Base-by-base conservation (phyloP, 2,329 filamentous ascomycete genomes). In the Aaosphaeria pasadenensis region DNA sequence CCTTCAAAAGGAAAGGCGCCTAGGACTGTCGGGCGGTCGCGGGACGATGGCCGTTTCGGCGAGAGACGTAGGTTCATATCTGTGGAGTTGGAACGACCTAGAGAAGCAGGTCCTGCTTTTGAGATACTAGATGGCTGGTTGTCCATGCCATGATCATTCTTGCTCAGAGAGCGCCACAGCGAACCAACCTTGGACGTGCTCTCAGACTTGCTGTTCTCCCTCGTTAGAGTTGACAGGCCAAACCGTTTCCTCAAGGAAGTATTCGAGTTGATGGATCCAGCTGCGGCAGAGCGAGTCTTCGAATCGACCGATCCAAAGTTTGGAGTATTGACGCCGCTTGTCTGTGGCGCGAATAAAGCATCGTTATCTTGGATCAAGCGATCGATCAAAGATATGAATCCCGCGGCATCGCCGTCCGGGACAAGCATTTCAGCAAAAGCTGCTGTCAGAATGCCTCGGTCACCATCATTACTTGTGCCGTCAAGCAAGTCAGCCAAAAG, bases 391-490 rank as follows among this genome's bases (percentile, higher is more conserved):
- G 92, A 94, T 57, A 96, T 91, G 65, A 92, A 94, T 53, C 91
- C 82, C 50, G 89, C 85, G 1, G 91, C 84, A 51, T 86, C 84
- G 5, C 86, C 87, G 49, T 91, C 86, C 4, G 85, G 81, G 2
- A 94, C 87, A 5, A 97, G 75, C 44, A 96, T 78, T 65, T 96
- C 91, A 0, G 91, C 86, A 74, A 97, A 96, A 1, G 90, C 88
- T 40, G 89, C 83, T 0, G 91, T 96, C 58, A 97, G 73, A 24
- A 89, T 88, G 43, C 92, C 92, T 42, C 91, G 82, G 65, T 96
- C 92, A 31, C 90, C 88, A 63, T 96, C 92, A 60, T 95, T 96
- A 44, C 86, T 86, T 56, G 91, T 96, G 3, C 89, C 91, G 55
- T 95, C 91, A 5, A 96, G 80, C 30, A 97, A 76, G 63, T 96